Conservation (phyloP, 768 basidiomycete species). For the Lentinula lateritia region DNA sequence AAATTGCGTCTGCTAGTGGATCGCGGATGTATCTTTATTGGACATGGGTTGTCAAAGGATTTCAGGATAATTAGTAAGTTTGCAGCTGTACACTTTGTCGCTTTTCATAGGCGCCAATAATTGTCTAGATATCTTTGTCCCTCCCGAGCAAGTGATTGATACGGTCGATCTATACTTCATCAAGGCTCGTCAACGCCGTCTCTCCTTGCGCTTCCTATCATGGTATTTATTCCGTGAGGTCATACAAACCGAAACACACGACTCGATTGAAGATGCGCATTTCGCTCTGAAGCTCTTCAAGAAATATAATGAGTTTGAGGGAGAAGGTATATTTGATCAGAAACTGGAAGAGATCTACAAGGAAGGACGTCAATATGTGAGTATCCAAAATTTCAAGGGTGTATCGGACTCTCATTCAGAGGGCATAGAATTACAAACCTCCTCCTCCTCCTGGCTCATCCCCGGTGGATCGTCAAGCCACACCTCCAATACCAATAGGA, state of each 20-base stretch:
- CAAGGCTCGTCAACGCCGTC: slow-evolving; percentile 71
- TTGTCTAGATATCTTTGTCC: slow-evolving; percentile 83
- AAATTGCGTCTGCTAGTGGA: slow-evolving; percentile 92
- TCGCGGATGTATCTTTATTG: slow-evolving; percentile 92
- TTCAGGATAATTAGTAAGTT: slow-evolving; percentile 94
- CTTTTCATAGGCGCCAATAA: not conserved
- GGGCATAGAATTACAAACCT: slow-evolving; percentile 54
- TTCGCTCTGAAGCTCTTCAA: slow-evolving; percentile 84
- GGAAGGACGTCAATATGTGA: slow-evolving; percentile 68
- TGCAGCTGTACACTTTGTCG: not conserved
- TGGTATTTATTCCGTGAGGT: slow-evolving; percentile 92
- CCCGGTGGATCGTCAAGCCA: slow-evolving; percentile 1
- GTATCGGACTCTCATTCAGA: not conserved
- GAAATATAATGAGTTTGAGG: slow-evolving; percentile 72
- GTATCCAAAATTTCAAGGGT: not conserved
- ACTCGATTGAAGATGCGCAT: slow-evolving; percentile 96
- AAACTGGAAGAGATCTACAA: slow-evolving; percentile 84
- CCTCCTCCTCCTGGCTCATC: slow-evolving; percentile 18
- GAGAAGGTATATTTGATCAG: slow-evolving; percentile 72
- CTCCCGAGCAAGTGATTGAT: slow-evolving; percentile 92
- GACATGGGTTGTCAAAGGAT: slow-evolving; percentile 95
- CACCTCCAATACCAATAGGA: slow-evolving; percentile 1
- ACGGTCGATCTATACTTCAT: slow-evolving; percentile 97
- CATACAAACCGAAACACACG: slow-evolving; percentile 92
- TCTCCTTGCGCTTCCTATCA: slow-evolving; percentile 88